Base-by-base conservation (phyloP, 208 protist species). In the Crithidia acanthocephali region DNA sequence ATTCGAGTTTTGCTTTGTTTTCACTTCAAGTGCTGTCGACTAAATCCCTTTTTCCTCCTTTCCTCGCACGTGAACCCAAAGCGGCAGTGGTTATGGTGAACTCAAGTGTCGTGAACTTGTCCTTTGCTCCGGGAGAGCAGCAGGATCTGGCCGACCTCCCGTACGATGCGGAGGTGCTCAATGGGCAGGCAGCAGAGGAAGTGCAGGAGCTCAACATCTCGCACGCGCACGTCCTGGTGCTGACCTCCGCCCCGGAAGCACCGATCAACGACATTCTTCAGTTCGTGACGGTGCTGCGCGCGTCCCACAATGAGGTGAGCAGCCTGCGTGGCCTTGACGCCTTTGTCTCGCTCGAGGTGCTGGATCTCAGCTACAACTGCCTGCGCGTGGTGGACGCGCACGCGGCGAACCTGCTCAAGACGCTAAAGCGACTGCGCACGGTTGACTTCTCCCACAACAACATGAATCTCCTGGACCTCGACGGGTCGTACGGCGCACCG, bases 331-430 rank as follows among this genome's bases (percentile, higher is more conserved):
- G 92, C 11, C 25, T 97, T 18, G 92, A 93, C 13, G 51, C 62
- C 20, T 93, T 94, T 62, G 20, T 33, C 6, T 72, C 79, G 57
- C 70, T 97, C 6, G 84, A 95, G 76, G 76, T 89, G 45, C 80
- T 97, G 13, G 81, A 97, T 72, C 48, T 92, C 4, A 87, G 86
- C 63, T 72, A 94, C 76, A 97, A 97, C 68, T 28, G 40, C 18
- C 25, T 97, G 13, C 78, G 72, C 13, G 83, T 91, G 44, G 61
- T 93, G 18, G 92, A 97, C 65, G 68, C 76, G 0, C 75, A 88
- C 52, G 73, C 80, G 13, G 69, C 80, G 18, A 64, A 77, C 9
- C 72, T 91, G 25, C 76, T 97, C 32, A 61, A 68, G n/a, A 59
- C 69, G 27, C 77, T 97, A 55, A 53, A 50, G 18, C 74, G 67